Conservation (phyloP, 1,284 basidiomycete species). For the Cryptococcus sp. region DNA sequence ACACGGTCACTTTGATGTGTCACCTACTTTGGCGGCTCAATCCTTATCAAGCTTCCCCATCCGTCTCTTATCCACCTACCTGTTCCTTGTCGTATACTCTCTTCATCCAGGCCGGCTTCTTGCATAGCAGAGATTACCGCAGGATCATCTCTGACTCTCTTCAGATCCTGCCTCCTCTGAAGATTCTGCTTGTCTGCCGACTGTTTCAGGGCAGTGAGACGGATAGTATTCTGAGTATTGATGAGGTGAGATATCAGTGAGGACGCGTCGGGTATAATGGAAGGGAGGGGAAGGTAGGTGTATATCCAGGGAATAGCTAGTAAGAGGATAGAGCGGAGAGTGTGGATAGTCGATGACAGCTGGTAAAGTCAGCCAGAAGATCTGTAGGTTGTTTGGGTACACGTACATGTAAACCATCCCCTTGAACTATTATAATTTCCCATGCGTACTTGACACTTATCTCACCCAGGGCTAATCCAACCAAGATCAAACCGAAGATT, state of each 20-base stretch:
- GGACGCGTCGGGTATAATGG: constrained; percentile 1
- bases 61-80: constrained; percentile 3
- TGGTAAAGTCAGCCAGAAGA: background rate
- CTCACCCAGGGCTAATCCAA: constrained; percentile 7
- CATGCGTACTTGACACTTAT: constrained; percentile 16
- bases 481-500: constrained; percentile 17
- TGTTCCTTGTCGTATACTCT: background rate
- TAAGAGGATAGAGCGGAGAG: constrained; percentile 19
- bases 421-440: constrained; percentile 22
- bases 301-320: constrained; percentile 24
- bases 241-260: constrained; percentile 7
- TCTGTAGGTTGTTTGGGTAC: background rate
- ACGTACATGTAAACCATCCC: constrained; percentile 34
- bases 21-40: background rate
- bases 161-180: background rate
- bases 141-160: background rate
- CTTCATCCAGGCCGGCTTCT: background rate
- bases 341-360: constrained; percentile 25
- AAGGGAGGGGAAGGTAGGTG: constrained; percentile 23
- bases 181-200: constrained; percentile 12
- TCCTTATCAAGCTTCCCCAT: constrained; percentile 3
- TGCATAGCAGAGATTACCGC: background rate
- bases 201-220: constrained; percentile 16
- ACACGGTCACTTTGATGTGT: too few species aligned
- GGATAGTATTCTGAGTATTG: constrained; percentile 15